Base-by-base conservation (phyloP, 1,284 basidiomycete genomes). In the Abortiporus biennis region DNA sequence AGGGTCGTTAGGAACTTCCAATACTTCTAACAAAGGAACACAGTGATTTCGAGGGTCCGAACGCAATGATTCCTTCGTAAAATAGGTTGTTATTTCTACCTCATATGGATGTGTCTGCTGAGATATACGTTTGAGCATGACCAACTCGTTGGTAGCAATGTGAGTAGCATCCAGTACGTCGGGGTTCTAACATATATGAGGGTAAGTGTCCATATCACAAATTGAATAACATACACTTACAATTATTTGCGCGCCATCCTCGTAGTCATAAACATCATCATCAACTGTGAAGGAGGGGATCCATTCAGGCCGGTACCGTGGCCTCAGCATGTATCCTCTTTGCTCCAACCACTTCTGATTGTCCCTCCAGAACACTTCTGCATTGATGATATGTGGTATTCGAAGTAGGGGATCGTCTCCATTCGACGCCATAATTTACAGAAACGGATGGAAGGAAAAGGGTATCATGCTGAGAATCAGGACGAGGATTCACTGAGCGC, bases 11-110 rank as follows among this genome's bases (percentile, higher is more conserved):
- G 50, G 45, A 19, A 47, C 47, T 9, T 49, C 41, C 6, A 59
- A 44, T 0, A 49, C 45, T 3, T 59, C 61, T 17, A 52, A 41
- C 2, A 58, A 30, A 2, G 48, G 57, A 3, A 58, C 54, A 15
- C 53, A 53, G 30, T 58, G 58, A 25, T 61, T 59, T 2, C 35
- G 40, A 1, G 56, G 46, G 37, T 61, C 49, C 1, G 25, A 36
- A 1, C 37, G 39, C 1, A 52, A 27, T 1, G 47, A 36, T 13
- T 36, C 38, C 3, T 44, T 23, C 4, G 48, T 43, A 20, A 61
- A 47, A 6, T 36, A 37, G 8, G 13, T 43, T n/a, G 42, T 38
- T 13, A 62, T 55, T 12, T 48, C 48, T 3, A 48, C 42, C 27
- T 58, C 56, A n/a, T 47, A 35, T 1, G 53, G 47, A 35, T 43